Evolutionary conservation across 164 flowering plant species (phyloP).

Genomic region (Amborella trichopoda): DNA sequence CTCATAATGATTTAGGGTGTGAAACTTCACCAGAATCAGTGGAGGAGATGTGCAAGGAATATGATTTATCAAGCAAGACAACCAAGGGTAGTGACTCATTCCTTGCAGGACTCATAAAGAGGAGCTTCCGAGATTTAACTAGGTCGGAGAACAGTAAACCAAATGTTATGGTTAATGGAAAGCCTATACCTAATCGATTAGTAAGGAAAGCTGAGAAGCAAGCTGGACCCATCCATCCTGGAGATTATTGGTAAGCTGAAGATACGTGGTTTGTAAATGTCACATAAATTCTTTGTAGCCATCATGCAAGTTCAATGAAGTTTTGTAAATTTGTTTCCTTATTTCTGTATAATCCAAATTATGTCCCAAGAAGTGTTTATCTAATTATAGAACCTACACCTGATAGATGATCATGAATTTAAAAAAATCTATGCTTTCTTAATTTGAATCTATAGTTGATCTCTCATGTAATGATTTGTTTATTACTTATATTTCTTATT

Average conservation of each 20-base stretch:
- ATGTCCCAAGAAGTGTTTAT: too few relatives aligned
- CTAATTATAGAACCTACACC: too few relatives aligned
- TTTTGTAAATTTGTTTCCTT: neutral
- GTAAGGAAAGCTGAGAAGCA: constrained; percentile 80
- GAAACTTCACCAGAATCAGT: constrained; percentile 27
- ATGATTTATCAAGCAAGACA: constrained; percentile 9
- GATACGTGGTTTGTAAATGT: neutral
- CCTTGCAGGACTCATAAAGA: constrained; percentile 27
- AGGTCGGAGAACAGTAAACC: constrained; percentile 22
- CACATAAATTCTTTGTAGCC: neutral
- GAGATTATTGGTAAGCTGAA: constrained; percentile 69
- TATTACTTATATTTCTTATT: too few relatives aligned
- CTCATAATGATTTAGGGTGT: constrained; percentile 21
- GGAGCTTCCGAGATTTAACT: constrained; percentile 29
- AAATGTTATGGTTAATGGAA: constrained; percentile 60
- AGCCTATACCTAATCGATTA: constrained; percentile 46
- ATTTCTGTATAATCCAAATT: too few relatives aligned
- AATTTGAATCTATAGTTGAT: constrained; percentile 1
- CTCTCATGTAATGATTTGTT: too few relatives aligned
- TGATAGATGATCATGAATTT: too few relatives aligned
- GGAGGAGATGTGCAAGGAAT: constrained; percentile 20
- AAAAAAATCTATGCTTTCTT: too few relatives aligned
- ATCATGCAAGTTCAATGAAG: neutral
- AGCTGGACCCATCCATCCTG: constrained; percentile 75
- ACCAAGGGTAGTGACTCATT: constrained; percentile 28